phyloP scores from a whole-genome alignment of 169 alveolate genomes.

The Plasmodium billcollinsi region DNA sequence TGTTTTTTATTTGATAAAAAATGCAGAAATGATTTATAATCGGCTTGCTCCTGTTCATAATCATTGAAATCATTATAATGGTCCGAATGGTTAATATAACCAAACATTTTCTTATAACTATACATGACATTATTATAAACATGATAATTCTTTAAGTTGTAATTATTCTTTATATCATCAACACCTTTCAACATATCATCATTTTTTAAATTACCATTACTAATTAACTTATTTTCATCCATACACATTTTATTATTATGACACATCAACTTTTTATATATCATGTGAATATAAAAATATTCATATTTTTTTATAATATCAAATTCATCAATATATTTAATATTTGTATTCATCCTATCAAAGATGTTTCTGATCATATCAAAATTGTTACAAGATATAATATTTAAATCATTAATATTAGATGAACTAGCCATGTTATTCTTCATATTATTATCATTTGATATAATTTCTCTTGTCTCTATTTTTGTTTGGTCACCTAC shows the following conservation, averaged over 20 bases:
- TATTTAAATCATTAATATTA: not conserved
- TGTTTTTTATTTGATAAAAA: slow-evolving; percentile 3
- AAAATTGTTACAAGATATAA: slow-evolving; percentile 2
- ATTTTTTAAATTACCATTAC: no score
- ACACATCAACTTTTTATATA: not conserved
- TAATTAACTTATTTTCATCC: no score
- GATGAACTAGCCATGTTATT: not conserved
- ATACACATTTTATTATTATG: no score
- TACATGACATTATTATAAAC: no score
- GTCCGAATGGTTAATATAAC: no score
- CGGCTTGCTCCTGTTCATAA: not conserved
- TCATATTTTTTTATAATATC: slow-evolving; percentile 16
- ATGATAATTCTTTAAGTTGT: no score
- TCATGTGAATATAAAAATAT: slow-evolving; percentile 46
- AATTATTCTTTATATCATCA: not conserved
- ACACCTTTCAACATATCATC: no score
- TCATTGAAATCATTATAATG: not conserved
- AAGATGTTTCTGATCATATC: not conserved
- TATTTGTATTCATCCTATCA: not conserved
- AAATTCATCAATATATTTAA: not conserved
- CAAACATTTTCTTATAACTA: no score
- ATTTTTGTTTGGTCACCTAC: no score
- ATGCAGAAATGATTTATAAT: slow-evolving; percentile 29
- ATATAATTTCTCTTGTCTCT: no score
- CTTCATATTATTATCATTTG: not conserved